phyloP scores from a whole-genome alignment of 2,329 filamentous ascomycete species.

The Fusarium udum region DNA sequence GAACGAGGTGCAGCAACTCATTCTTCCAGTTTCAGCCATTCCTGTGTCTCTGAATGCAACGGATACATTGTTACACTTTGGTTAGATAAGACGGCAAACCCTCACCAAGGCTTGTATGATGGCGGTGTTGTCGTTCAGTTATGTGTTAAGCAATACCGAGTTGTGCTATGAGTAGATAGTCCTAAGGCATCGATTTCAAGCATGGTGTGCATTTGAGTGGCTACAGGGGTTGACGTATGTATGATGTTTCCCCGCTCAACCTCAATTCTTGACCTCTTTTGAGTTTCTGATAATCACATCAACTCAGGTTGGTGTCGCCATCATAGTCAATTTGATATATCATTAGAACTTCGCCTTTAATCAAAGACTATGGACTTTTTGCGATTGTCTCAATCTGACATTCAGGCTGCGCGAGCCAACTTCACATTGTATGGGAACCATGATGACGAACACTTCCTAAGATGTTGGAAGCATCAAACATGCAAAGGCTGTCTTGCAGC shows the following conservation, averaged over 20 bases:
- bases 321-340: neutral
- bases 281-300: neutral
- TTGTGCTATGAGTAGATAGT: neutral
- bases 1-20: neutral
- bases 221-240: constrained; percentile 21
- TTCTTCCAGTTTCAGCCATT: constrained; percentile 9
- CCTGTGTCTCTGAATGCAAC: constrained; percentile 1
- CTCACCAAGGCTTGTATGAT: neutral
- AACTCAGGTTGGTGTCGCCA: neutral
- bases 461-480: constrained; percentile 62
- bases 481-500: constrained; percentile 58
- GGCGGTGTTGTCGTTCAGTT: neutral
- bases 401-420: constrained; percentile 41
- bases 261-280: neutral
- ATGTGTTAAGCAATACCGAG: neutral
- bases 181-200: neutral
- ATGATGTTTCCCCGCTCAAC: constrained; percentile 28
- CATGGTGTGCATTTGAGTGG: neutral
- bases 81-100: neutral
- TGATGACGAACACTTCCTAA: constrained; percentile 52
- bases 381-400: constrained; percentile 6
- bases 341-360: neutral
- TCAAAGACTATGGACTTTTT: constrained; percentile 17
- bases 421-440: constrained; percentile 44
- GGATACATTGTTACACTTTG: constrained; percentile 2